Percentiles rank a stretch among this genome's conserved stretches.
phyloP scores from a whole-genome alignment of 805 yeast genomes.

The Ogataea glucozyma region DNA sequence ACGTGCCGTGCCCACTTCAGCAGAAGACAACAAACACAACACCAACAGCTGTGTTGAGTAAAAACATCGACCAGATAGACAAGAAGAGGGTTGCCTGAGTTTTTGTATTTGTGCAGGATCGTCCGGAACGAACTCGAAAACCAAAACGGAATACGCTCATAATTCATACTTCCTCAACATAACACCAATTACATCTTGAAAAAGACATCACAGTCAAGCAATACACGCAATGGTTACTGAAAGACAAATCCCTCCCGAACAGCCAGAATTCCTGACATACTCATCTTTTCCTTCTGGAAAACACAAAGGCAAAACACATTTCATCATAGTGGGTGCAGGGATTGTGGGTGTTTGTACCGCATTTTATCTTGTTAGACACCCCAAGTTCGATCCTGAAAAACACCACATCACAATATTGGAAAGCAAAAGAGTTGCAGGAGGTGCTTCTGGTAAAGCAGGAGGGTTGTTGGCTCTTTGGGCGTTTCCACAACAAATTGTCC shows the following conservation, averaged over 20 bases:
- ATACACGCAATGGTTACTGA: conserved; percentile 18
- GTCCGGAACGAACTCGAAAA: conserved; percentile 5
- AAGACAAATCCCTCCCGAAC: conserved; percentile 25
- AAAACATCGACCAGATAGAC: too few relatives aligned
- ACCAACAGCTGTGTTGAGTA: too few relatives aligned
- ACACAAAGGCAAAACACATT: conserved; percentile 67
- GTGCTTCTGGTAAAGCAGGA: conserved; percentile 97
- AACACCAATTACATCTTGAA: background rate
- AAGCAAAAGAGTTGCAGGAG: conserved; percentile 92
- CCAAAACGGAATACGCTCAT: too few relatives aligned
- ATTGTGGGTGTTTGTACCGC: conserved; percentile 96
- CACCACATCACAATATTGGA: conserved; percentile 86
- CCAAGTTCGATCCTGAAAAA: conserved; percentile 67
- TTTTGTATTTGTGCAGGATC: background rate
- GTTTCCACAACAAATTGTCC: conserved; percentile 92
- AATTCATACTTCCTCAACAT: background rate
- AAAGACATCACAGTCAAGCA: background rate
- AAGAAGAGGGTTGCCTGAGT: too few relatives aligned
- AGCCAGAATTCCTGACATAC: conserved; percentile 33
- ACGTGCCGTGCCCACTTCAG: too few relatives aligned
- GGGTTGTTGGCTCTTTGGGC: conserved; percentile 96
- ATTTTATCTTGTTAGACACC: conserved; percentile 81
- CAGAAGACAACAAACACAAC: conserved; percentile 1
- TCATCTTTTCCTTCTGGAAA: conserved; percentile 47
- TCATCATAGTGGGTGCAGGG: conserved; percentile 90